Evolutionary conservation across 2,329 filamentous ascomycete species (phyloP), one percentile per base, ranked within the genome.

Genomic region (Alternaria sp.): DNA sequence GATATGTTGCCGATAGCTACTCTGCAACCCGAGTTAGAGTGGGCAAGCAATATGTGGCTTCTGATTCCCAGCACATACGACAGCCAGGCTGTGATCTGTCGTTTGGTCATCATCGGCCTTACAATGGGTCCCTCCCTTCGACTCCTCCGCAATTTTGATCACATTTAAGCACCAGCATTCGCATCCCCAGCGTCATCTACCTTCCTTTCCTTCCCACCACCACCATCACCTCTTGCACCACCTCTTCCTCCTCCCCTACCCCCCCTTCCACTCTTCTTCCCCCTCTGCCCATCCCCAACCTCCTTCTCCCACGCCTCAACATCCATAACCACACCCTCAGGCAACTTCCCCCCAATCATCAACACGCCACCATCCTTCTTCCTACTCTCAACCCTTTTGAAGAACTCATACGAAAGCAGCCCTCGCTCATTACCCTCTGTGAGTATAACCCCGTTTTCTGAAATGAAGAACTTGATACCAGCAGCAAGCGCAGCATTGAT

Each of bases 391-490:
- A 95, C 93, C 73, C 88, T 86, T 80, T 87, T 86, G 73, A 96
- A 95, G 74, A 90, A 93, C 59, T 70, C 61, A 59, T 72, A 75
- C 19, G 68, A 46, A 63, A 80, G 28, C 3, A 77, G 51, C 0
- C 77, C 77, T 5, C 88, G 81, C 50, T 81, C 87, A 62, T 86
- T 75, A 0, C 83, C 83, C 61, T 81, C 82, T 0, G 77, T 81
- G 44, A 85, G 67, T n/a, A 85, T 78, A 3, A 84, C 82, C 0
- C 80, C 79, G 80, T 83, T 79, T 78, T 87, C 79, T 74, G 84
- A 80, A 74, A 88, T 78, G 89, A 91, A 96, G 87, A 94, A 97
- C 73, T 85, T 84, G 67, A 93, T 81, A 0, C 84, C 84, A 1
- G 81, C 88, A 4, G 64, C 67, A 71, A 97, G 76, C 70, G 92